Evolutionary conservation across 2,329 filamentous ascomycete species (phyloP), one percentile per base, ranked within the genome.

Genomic region (Arthrobotrys conoides): DNA sequence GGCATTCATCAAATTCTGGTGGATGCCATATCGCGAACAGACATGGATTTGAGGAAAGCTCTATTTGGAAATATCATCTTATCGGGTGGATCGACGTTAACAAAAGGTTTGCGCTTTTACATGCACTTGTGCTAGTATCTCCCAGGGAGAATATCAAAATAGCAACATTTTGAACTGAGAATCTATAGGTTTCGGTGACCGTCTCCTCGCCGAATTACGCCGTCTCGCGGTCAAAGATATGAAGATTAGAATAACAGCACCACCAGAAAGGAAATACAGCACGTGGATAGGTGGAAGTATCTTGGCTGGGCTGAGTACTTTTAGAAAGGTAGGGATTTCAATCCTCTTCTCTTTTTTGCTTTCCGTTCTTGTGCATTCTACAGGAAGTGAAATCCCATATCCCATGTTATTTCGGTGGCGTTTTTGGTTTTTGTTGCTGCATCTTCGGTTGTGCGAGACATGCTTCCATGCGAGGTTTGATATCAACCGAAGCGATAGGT

Each of bases 281-380:
- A 99, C 96, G 36, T 99, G 96, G 96, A 98, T 98, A 82, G 96
- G 96, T 80, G 96, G 96, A 71, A 97, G 96, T 85, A 99, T 99
- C 86, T 87, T 99, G 81, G 96, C 96, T 38, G 95, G 96, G 5
- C 86, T 99, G 85, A 98, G 95, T 87, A 99, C 96, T 69, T 99
- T 99, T 87, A 91, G 95, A 87, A 99, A 98, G 92, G 94, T 96
- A 85, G 5, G 84, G 30, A 9, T n/a, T 55, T 18, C 30, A 2
- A 9, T 14, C 36, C 49, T 70, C 38, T 16, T 2, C 33, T 4
- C 27, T 5, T 48, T 12, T 10, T 20, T 41, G 8, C 71, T 9
- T 18, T n/a, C 18, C 41, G 18, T 1, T 44, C 27, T 2, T 63
- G 20, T 70, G 46, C 57, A 46, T n/a, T 53, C 1, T 44, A n/a